Evolutionary conservation across 2,329 filamentous ascomycete genomes (phyloP).

Genomic region (Nemania sp.): DNA sequence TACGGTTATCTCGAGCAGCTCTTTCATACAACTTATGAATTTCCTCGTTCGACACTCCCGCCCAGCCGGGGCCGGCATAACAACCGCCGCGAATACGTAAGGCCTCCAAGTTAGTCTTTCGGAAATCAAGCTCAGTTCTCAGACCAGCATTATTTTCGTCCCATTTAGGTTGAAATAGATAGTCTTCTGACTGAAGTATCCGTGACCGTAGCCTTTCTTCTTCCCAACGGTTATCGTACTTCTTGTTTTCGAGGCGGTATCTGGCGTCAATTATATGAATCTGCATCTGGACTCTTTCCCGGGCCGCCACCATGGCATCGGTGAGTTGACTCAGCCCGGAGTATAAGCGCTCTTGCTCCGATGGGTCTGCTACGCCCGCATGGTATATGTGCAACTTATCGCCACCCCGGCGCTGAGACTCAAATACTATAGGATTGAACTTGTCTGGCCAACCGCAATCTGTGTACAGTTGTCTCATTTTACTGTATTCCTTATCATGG

Average conservation of each 20-base stretch:
- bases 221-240: conserved; percentile 13
- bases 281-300: conserved; percentile 16
- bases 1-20: neutral
- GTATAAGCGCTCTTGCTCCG: conserved; percentile 9
- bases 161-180: conserved; percentile 6
- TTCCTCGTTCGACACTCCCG: conserved; percentile 18
- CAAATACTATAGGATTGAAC: conserved; percentile 22
- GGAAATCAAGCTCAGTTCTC: conserved; percentile 14
- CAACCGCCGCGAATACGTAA: conserved; percentile 16
- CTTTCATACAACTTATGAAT: conserved; percentile 5
- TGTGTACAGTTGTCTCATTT: conserved; percentile 19
- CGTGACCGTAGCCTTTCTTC: neutral
- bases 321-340: conserved; percentile 6
- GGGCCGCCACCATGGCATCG: conserved; percentile 5
- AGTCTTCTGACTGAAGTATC: conserved; percentile 3
- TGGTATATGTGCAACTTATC: conserved; percentile 4
- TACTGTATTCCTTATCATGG: conserved; percentile 2
- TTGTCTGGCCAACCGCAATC: conserved; percentile 23
- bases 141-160: conserved; percentile 9
- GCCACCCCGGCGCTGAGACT: conserved; percentile 3
- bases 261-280: conserved; percentile 19
- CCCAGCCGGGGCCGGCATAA: conserved; percentile 20
- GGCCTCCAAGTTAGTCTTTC: conserved; percentile 14
- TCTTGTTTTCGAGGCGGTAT: conserved; percentile 14
- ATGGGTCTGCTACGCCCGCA: neutral